Percentiles rank a stretch among this genome's conserved stretches.
Conservation (phyloP, 2,329 filamentous ascomycete genomes). For the Cercospora berteroae region DNA sequence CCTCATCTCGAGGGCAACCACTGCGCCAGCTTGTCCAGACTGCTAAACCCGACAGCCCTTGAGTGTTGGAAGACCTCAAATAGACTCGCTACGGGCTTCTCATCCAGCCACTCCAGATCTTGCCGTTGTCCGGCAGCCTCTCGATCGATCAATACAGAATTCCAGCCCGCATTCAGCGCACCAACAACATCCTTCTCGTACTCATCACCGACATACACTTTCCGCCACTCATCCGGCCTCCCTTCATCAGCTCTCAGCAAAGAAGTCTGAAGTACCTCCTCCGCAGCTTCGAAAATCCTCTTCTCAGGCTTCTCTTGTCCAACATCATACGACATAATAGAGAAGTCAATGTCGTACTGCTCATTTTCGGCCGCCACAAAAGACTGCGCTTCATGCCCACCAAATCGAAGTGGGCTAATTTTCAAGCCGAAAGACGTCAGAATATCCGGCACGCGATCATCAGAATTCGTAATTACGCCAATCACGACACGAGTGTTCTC, state of each 20-base stretch:
- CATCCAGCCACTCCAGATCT: constrained; percentile 27
- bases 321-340: constrained; percentile 63
- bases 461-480: constrained; percentile 63
- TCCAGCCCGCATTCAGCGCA: constrained; percentile 50
- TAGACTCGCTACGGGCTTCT: constrained; percentile 17
- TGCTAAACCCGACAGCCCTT: constrained; percentile 28
- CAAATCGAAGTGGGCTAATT: constrained; percentile 43
- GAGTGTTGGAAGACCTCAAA: constrained; percentile 22
- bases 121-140: constrained; percentile 21
- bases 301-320: constrained; percentile 59
- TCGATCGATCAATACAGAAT: constrained; percentile 45
- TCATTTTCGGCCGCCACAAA: constrained; percentile 25
- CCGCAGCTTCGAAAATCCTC: constrained; percentile 57
- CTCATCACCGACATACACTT: constrained; percentile 57
- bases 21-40: constrained; percentile 27
- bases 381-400: constrained; percentile 39
- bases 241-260: constrained; percentile 34
- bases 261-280: constrained; percentile 42
- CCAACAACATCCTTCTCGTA: constrained; percentile 52
- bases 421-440: constrained; percentile 54
- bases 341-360: constrained; percentile 53
- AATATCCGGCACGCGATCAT: constrained; percentile 57
- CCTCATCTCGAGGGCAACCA: constrained; percentile 24
- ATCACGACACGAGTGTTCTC: constrained; percentile 41
- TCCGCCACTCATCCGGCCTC: constrained; percentile 33